A percentile compares a stretch with the other conserved stretches of the same genome.
phyloP scores from a whole-genome alignment of 2,329 filamentous ascomycete species.

The Sphaerulina populicola region DNA sequence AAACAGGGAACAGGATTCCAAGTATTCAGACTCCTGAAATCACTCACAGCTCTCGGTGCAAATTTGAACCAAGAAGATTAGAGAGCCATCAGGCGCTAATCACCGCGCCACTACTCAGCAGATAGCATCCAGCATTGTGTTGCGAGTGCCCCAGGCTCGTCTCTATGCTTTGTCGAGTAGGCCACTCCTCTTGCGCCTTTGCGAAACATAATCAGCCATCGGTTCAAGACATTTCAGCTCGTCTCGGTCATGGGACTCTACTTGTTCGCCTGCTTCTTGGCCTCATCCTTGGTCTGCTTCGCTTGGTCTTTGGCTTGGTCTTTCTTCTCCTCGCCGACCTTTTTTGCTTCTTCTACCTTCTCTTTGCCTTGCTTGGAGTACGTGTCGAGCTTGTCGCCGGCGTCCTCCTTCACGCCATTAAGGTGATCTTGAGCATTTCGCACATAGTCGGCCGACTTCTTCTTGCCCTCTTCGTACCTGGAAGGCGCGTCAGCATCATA shows the following conservation, averaged over 20 bases:
- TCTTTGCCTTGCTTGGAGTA: slow-evolving; percentile 27
- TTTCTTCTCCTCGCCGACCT: slow-evolving; percentile 24
- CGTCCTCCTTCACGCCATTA: slow-evolving; percentile 23
- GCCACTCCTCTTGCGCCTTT: neutral
- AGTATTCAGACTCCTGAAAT: too few species aligned
- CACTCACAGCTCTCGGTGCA: too few species aligned
- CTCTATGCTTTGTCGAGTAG: neutral
- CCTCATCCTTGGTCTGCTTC: slow-evolving; percentile 24
- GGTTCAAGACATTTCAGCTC: slow-evolving; percentile 1
- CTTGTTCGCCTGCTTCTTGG: slow-evolving; percentile 25
- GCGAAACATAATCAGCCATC: slow-evolving; percentile 2
- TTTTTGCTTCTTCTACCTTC: slow-evolving; percentile 26
- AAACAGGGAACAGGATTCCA: too few species aligned
- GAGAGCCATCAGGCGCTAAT: too few species aligned
- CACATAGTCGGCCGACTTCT: slow-evolving; percentile 29
- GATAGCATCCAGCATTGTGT: too few species aligned
- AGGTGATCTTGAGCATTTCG: slow-evolving; percentile 24
- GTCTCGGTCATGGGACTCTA: slow-evolving; percentile 4
- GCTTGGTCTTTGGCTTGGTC: slow-evolving; percentile 26
- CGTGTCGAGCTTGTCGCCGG: slow-evolving; percentile 25
- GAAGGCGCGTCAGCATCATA: slow-evolving; percentile 4
- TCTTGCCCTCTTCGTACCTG: slow-evolving; percentile 32
- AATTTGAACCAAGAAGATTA: too few species aligned
- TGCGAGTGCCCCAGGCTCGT: neutral
- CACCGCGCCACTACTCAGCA: too few species aligned